These are phyloP conservation scores for Hymenotorrendiella dingleyae DNA, from an alignment of 2,329 filamentous ascomycete species.

Conservation along the genomic window DNA sequence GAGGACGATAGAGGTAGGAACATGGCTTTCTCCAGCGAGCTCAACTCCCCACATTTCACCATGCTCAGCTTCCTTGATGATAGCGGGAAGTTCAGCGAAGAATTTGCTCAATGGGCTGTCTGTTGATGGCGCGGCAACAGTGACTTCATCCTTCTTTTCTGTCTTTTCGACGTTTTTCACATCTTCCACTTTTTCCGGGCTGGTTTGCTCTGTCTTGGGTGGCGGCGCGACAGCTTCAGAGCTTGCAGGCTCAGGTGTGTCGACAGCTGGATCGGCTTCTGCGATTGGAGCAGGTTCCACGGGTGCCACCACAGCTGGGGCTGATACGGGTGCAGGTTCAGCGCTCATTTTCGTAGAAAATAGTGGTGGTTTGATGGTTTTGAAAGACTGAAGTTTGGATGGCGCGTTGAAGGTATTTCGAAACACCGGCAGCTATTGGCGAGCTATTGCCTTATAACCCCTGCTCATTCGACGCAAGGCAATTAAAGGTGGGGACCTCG, in stretches of 20 bases:
- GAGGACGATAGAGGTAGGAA: conserved; percentile 76
- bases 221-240: neutral
- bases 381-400: conserved; percentile 1
- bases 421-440: too few species aligned
- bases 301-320: conserved; percentile 12
- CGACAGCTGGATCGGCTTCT: conserved; percentile 10
- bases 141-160: conserved; percentile 5
- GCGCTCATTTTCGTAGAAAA: conserved; percentile 13
- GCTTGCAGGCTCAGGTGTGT: conserved; percentile 1
- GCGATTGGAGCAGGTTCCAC: conserved; percentile 8
- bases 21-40: conserved; percentile 47
- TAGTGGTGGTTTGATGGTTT: conserved; percentile 6
- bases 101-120: conserved; percentile 45
- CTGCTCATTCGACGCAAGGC: too few species aligned
- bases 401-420: too few species aligned
- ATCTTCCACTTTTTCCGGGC: conserved; percentile 1
- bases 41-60: conserved; percentile 83
- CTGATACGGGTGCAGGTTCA: conserved; percentile 21
- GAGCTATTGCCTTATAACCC: too few species aligned
- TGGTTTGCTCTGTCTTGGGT: neutral
- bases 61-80: conserved; percentile 54
- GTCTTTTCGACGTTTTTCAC: neutral
- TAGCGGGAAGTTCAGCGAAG: conserved; percentile 49
- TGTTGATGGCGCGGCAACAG: neutral
- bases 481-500: too few species aligned